phyloP scores from a whole-genome alignment of 2,329 filamentous ascomycete species.

The Aspergillus sp. region DNA sequence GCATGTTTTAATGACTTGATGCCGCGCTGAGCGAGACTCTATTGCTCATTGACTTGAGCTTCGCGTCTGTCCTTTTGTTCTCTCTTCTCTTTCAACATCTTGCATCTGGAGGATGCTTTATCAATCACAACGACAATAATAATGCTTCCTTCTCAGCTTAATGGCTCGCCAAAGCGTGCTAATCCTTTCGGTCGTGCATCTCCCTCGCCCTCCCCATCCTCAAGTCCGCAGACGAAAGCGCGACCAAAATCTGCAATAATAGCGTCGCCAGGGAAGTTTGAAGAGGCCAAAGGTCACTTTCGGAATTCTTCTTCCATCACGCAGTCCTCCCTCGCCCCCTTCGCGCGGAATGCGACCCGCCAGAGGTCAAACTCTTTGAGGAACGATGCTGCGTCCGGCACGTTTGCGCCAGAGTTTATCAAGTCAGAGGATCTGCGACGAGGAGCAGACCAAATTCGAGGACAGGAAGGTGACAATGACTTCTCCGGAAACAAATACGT shows the following conservation, averaged over 20 bases:
- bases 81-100: slow-evolving; percentile 24
- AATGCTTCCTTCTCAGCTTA: slow-evolving; percentile 62
- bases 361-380: slow-evolving; percentile 67
- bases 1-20: slow-evolving; percentile 13
- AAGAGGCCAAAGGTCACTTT: slow-evolving; percentile 59
- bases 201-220: slow-evolving; percentile 65
- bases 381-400: slow-evolving; percentile 69
- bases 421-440: slow-evolving; percentile 77
- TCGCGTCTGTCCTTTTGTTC: slow-evolving; percentile 6
- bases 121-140: slow-evolving; percentile 26
- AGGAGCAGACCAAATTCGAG: slow-evolving; percentile 60
- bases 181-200: slow-evolving; percentile 74
- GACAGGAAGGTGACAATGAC: slow-evolving; percentile 96
- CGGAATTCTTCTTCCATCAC: slow-evolving; percentile 70
- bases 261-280: slow-evolving; percentile 57
- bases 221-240: slow-evolving; percentile 52
- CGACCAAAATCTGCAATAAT: slow-evolving; percentile 79
- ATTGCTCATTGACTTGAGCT: slow-evolving; percentile 20
- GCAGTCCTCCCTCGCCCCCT: slow-evolving; percentile 54
- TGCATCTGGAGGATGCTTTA: slow-evolving; percentile 34
- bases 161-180: slow-evolving; percentile 73
- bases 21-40: slow-evolving; percentile 14
- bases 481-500: slow-evolving; percentile 99
- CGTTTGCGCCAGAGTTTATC: slow-evolving; percentile 96
- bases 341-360: slow-evolving; percentile 46